Evolutionary conservation across 352 stramenopile species (phyloP), one percentile per base, ranked within the genome.

Genomic region (Phytophthora palmivora): DNA sequence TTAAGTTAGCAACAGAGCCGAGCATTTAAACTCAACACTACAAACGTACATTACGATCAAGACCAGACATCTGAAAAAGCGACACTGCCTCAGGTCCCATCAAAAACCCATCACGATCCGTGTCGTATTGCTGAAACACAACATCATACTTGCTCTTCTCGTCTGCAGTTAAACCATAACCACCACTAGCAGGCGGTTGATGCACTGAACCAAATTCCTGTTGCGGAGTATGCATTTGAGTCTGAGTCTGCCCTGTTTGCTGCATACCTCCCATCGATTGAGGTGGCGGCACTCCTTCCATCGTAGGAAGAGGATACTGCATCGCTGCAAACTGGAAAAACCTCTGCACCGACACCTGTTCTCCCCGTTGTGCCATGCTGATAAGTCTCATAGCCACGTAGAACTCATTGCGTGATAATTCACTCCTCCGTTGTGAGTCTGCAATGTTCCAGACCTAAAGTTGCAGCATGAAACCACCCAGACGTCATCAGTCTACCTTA

Each of bases 11-110:
- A 44, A 22, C 12, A 54, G 14, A 50, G 11, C 36, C 16, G 48
- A 33, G 46, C 50, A 21, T 43, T 30, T 7, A 50, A 26, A 8
- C 42, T 21, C 34, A 6, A 34, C 32, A 10, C 18, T n/a, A 48
- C 1, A 15, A 24, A 71, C 80, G 26, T 80, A 95, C 87, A 53
- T 82, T 85, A 44, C 91, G 79, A 71, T 97, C 89, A 6, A 98
- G 78, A 1, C 94, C 94, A 7, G 92, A 98, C 79, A 98, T 97
- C 33, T 88, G 82, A 71, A 98, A 98, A 2, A 98, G 78, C 18
- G 78, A 79, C 6, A 98, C 94, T 6, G 95, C 95, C 51, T 97
- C 85, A 6, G 71, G 60, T 9, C 95, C 95, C 43, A 96, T 82
- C 14, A 98, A 69, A 56, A 96, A 98, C n/a, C 89, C 88, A 66